phyloP scores from a whole-genome alignment of 495 filamentous ascomycete genomes.

The Entonaema liquescens region DNA sequence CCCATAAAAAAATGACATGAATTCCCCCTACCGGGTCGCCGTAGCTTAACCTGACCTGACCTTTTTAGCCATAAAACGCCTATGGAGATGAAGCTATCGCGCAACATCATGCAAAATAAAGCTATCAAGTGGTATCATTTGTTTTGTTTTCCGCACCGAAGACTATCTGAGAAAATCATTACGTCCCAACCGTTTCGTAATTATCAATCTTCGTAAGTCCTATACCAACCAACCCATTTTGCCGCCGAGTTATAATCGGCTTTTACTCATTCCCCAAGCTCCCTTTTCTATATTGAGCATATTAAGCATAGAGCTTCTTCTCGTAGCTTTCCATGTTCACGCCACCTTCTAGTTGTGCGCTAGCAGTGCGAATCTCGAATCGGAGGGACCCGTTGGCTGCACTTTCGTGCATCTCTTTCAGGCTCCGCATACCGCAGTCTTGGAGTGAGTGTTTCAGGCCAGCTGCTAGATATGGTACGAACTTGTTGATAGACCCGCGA shows the following conservation, averaged over 20 bases:
- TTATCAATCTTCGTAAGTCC: not conserved
- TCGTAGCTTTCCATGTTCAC: conserved; percentile 98
- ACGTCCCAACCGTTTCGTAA: conserved; percentile 7
- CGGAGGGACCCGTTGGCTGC: conserved; percentile 81
- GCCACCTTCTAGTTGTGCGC: conserved; percentile 93
- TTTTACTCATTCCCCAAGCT: not conserved
- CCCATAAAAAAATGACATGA: conserved; percentile 25
- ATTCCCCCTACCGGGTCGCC: conserved; percentile 13
- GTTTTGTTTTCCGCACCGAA: conserved; percentile 28
- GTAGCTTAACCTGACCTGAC: conserved; percentile 4
- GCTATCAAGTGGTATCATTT: conserved; percentile 38
- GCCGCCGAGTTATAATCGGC: not conserved
- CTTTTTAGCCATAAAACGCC: conserved; percentile 40
- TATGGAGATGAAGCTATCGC: conserved; percentile 29
- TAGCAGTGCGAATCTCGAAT: conserved; percentile 93
- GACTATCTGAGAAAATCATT: conserved; percentile 33
- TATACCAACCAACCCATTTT: not conserved
- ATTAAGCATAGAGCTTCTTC: conserved; percentile 96
- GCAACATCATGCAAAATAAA: conserved; percentile 30
- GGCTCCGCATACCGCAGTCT: conserved; percentile 86
- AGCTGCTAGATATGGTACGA: conserved; percentile 92
- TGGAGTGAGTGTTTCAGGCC: conserved; percentile 97
- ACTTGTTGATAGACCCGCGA: conserved; percentile 83
- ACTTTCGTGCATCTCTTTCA: conserved; percentile 76
- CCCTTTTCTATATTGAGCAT: not conserved